Evolutionary conservation across 139 green algal genomes (phyloP), one percentile per base, ranked within the genome.

Genomic region (Chlorella sp.): DNA sequence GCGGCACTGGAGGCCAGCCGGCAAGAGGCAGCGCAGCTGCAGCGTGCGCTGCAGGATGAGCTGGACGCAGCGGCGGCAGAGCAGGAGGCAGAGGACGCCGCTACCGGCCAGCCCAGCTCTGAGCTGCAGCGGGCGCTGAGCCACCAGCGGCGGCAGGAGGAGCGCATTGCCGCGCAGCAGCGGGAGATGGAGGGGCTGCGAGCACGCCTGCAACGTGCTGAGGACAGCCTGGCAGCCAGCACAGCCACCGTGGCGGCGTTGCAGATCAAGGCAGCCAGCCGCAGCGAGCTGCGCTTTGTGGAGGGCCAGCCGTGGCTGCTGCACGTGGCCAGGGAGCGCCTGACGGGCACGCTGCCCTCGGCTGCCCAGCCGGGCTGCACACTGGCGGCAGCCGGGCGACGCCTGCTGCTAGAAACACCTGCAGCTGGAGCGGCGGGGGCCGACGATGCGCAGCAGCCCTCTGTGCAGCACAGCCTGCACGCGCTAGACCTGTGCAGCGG

Each of bases 261-360:
- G 75, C 32, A 32, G 34, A 56, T 81, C 7, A 30, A 25, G 51
- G 75, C 26, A 23, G 55, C 69, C 21, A 39, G 47, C 32, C 75
- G 75, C 75, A 81, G 75, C 56, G 47, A 85, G 68, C 80, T 85
- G 55, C 80, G 68, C 51, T 85, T 79, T 41, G 34, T 80, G 34
- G 20, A 28, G 1, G 36, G 17, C 26, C 25, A 36, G 26, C 78
- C 78, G 32, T 83, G 67, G 57, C 38, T 83, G 62, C 38, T 73
- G 26, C 60, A 57, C n/a, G 39, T 83, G 16, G 17, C 23, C 38
- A 63, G 38, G 4, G 55, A 83, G 78, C 62, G 62, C 1, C 62
- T 83, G 78, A 28, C 25, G 18, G 78, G 78, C 1, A 16, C 32
- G 32, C 38, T 62, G 78, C 78, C 51, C 62, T 4, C 17, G 25